Base-by-base conservation (phyloP, 2,329 filamentous ascomycete species). In the Botrytis tulipae region DNA sequence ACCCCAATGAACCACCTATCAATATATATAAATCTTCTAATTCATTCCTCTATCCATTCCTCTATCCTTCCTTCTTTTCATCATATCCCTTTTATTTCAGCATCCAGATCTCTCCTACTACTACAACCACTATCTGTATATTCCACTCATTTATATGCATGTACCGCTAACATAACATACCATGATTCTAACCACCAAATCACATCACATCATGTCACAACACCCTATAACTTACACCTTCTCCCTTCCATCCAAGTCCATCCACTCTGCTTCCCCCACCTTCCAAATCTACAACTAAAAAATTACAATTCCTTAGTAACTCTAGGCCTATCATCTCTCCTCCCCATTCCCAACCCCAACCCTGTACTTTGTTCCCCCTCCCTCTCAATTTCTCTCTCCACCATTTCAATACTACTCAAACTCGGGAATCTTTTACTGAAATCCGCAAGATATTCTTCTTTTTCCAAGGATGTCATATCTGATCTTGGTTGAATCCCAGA, bases 391-490 rank as follows among this genome's bases (percentile, higher is more conserved):
- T 78, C 77, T 68, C 76, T 79, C 75, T 81, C 80, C 62, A 82
- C 80, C 80, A 81, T 93, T 84, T 98, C 95, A 77, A 98, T 88
- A 16, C 93, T 89, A 73, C 90, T 91, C 74, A 98, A 84, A 80
- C 92, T 97, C 0, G 95, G 95, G 82, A 94, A 98, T 74, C 94
- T 87, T 82, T 94, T 94, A 75, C 91, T 91, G 81, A 98, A 98
- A 80, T 93, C 83, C 74, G 84, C 82, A 62, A 91, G 82, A 78
- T 91, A 91, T 77, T 94, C 92, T 63, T 90, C 89, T 80, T 86
- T 88, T 78, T 91, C 87, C 76, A 85, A 84, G 5, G 83, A 80
- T 72, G 84, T 86, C 88, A 89, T 90, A 61, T 88, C 86, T 73
- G 88, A 79, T 69, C 83, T 81, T 4, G 86, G 85, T 75, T 86